Evolutionary conservation across 768 basidiomycete genomes (phyloP).

Genomic region (Trametopsis cervina): DNA sequence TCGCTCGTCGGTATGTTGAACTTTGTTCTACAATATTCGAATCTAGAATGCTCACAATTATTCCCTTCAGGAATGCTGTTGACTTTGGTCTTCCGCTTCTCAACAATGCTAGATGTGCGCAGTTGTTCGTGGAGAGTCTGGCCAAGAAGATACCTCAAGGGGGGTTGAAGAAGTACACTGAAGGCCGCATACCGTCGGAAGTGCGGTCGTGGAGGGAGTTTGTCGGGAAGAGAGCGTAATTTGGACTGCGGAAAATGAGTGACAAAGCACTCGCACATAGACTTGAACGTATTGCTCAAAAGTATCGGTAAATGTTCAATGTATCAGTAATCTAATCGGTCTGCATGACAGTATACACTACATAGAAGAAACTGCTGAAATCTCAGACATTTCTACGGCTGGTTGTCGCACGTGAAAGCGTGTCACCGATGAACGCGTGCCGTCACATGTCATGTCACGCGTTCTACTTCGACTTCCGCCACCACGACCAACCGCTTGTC

Average conservation of each 20-base stretch:
- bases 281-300: neutral
- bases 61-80: constrained; percentile 67
- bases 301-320: too few relatives aligned
- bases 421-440: too few relatives aligned
- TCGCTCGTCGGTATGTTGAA: constrained; percentile 69
- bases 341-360: too few relatives aligned
- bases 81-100: constrained; percentile 92
- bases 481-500: too few relatives aligned
- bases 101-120: constrained; percentile 85
- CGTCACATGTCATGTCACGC: too few relatives aligned
- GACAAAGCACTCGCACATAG: too few relatives aligned
- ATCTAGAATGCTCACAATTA: constrained; percentile 8
- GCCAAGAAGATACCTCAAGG: constrained; percentile 79
- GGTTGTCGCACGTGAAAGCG: too few relatives aligned
- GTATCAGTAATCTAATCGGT: too few relatives aligned
- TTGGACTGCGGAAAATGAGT: neutral
- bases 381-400: too few relatives aligned
- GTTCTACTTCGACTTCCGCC: too few relatives aligned
- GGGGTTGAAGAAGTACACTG: constrained; percentile 69
- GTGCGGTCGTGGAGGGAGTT: constrained; percentile 92
- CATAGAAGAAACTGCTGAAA: too few relatives aligned
- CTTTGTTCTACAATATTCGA: constrained; percentile 7
- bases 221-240: constrained; percentile 61
- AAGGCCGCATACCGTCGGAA: constrained; percentile 86
- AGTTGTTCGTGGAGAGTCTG: constrained; percentile 86